These are phyloP conservation scores for Lasiodiplodia hormozganensis DNA, from an alignment of 2,329 filamentous ascomycete genomes.

Conservation along the genomic window DNA sequence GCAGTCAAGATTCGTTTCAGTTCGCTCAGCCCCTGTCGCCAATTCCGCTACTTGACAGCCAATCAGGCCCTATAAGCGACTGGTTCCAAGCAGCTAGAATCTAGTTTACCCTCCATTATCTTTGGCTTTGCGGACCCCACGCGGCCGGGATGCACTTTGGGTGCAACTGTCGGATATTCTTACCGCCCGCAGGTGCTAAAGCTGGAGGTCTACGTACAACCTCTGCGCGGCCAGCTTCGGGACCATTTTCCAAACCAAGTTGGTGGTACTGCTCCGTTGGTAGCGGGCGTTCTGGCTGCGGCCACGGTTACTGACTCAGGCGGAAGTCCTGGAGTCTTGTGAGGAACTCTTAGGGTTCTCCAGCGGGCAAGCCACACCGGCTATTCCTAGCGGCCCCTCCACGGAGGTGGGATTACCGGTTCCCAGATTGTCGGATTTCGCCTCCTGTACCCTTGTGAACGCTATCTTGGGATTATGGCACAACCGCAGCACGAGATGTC, in stretches of 20 bases:
- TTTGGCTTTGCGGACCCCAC: conserved; percentile 6
- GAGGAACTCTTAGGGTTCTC: not conserved
- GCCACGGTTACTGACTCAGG: conserved; percentile 15
- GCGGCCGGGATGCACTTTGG: not conserved
- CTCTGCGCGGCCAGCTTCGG: not conserved
- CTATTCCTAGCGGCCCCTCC: conserved; percentile 10
- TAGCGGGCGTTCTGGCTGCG: conserved; percentile 5
- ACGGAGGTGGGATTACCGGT: not conserved
- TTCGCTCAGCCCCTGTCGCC: not conserved
- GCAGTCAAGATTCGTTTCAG: not conserved
- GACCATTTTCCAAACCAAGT: conserved; percentile 13
- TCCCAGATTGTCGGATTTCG: conserved; percentile 11
- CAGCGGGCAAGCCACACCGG: not conserved
- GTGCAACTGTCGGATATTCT: conserved; percentile 4
- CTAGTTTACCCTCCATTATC: conserved; percentile 6
- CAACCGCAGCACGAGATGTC: conserved; percentile 14
- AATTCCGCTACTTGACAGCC: not conserved
- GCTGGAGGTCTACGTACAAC: conserved; percentile 6
- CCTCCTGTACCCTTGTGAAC: conserved; percentile 1
- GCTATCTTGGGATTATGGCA: conserved; percentile 5
- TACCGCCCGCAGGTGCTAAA: not conserved
- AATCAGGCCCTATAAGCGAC: conserved; percentile 2
- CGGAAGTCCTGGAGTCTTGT: not conserved
- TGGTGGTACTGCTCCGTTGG: conserved; percentile 9
- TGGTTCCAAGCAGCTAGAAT: not conserved